Base-by-base conservation (phyloP, 2,329 filamentous ascomycete genomes). In the Raffaelea ambrosiae region DNA sequence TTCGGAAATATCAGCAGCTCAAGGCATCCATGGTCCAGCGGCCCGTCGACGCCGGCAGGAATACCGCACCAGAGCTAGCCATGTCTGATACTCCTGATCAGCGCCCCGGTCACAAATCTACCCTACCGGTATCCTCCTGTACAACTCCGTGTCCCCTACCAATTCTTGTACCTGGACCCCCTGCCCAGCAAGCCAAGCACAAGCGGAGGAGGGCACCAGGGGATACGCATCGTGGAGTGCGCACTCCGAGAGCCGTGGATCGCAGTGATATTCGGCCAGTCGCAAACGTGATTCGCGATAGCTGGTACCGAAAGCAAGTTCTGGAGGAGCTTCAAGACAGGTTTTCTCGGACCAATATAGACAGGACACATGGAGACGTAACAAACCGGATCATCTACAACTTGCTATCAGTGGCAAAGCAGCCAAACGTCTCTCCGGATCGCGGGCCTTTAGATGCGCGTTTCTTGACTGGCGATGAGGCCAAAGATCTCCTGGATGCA, bases 381-480 rank as follows among this genome's bases (percentile, higher is more conserved):
- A 49, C 53, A 3, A 51, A 54, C 48, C 43, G 41, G 7, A 41
- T 53, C 13, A 44, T 57, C 22, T 47, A 47, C 47, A 42, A 49
- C 3, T 20, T 55, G 35, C 46, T 57, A 9, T 23, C 18, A n/a
- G 41, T 48, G 14, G 55, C 55, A 0, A 33, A 22, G 39, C 44
- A 35, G 22, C 52, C 54, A 21, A 54, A 53, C 21, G 21, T 22
- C 14, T 10, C 36, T 39, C 13, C 48, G 7, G n/a, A 39, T 21
- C 31, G 23, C 5, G 52, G 50, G 0, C 39, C 40, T 0, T 36
- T 54, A n/a, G 55, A 58, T 16, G 55, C 36, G 22, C 50, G 50
- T 16, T 39, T 53, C 11, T 8, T 57, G 41, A 48, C 53, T 1
- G 55, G 54, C 13, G 39, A 50, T 4, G 55, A 56, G 36, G 55